A percentile compares a stretch with the other conserved stretches of the same genome.
Conservation (phyloP, 2,329 filamentous ascomycete species). For the Phialophora macrospora region DNA sequence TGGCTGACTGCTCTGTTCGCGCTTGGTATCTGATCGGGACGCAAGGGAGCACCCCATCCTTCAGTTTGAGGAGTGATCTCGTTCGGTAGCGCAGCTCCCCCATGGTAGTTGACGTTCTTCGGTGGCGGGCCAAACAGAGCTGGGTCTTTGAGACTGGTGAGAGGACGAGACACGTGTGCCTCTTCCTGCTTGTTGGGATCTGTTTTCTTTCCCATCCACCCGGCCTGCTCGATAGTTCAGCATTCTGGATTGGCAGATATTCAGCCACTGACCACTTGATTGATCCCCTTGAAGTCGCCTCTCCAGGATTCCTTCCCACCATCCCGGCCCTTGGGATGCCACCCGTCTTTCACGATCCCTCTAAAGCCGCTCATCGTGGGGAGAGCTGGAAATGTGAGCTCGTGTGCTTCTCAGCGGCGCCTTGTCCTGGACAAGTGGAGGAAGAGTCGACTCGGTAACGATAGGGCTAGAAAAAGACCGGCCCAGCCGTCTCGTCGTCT, state of each 20-base stretch:
- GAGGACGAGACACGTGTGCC: constrained; percentile 64
- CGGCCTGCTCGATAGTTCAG: constrained; percentile 50
- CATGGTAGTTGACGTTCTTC: constrained; percentile 63
- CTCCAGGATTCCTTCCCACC: constrained; percentile 61
- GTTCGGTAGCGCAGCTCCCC: constrained; percentile 51
- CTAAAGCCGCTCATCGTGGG: constrained; percentile 43
- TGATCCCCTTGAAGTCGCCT: constrained; percentile 62
- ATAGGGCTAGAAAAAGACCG: background rate
- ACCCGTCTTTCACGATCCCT: constrained; percentile 57
- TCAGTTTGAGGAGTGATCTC: constrained; percentile 52
- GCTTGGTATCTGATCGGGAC: constrained; percentile 46
- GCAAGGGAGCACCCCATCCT: constrained; percentile 52
- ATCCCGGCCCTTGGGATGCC: constrained; percentile 60
- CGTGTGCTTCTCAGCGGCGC: constrained; percentile 5
- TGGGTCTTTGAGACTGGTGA: constrained; percentile 75
- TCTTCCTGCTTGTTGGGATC: constrained; percentile 46
- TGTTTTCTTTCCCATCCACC: constrained; percentile 63
- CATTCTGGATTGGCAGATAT: background rate
- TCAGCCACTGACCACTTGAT: constrained; percentile 56
- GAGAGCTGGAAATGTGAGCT: background rate
- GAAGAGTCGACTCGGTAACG: background rate
- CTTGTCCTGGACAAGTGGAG: background rate
- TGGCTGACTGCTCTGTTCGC: constrained; percentile 42
- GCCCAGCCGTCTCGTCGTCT: background rate
- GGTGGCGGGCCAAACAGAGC: constrained; percentile 80